phyloP scores from a whole-genome alignment of 768 basidiomycete genomes.

The Tubosaeta brunneosetosa region DNA sequence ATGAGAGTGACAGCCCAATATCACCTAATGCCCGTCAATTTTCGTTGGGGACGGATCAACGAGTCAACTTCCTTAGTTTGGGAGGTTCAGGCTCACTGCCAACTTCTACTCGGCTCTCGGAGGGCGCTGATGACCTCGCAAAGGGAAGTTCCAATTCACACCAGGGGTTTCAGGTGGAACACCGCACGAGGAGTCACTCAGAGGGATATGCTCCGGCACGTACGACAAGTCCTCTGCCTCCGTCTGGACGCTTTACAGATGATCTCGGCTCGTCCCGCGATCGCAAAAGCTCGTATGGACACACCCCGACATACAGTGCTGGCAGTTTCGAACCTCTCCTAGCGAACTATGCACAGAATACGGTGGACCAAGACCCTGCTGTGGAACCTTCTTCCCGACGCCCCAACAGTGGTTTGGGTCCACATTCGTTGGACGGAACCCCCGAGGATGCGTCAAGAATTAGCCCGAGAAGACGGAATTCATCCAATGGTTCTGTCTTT shows the following conservation, averaged over 20 bases:
- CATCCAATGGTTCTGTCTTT: constrained; percentile 22
- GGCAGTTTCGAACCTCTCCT: constrained; percentile 62
- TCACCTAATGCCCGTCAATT: constrained; percentile 18
- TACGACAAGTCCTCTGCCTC: constrained; percentile 45
- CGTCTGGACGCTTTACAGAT: constrained; percentile 13
- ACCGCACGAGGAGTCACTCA: constrained; percentile 11
- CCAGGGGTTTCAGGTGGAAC: constrained; percentile 36
- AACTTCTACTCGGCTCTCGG: constrained; percentile 34
- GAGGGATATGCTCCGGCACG: constrained; percentile 45
- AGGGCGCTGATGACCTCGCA: constrained; percentile 17
- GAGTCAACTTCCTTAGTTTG: constrained; percentile 23
- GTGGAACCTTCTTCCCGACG: constrained; percentile 14
- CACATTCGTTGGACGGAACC: constrained; percentile 22
- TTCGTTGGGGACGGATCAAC: constrained; percentile 37
- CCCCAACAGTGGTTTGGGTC: neutral
- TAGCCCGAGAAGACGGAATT: constrained; percentile 19
- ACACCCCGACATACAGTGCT: constrained; percentile 46
- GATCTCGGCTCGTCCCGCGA: constrained; percentile 28
- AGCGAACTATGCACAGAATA: constrained; percentile 37
- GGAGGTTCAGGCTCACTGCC: constrained; percentile 16
- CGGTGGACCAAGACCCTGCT: constrained; percentile 16
- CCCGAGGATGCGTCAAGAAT: constrained; percentile 22
- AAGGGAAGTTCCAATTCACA: constrained; percentile 47
- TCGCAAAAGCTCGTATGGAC: constrained; percentile 32
- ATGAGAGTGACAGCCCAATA: constrained; percentile 36